A percentile compares a stretch with the other conserved stretches of the same genome.
phyloP scores from a whole-genome alignment of 805 yeast species.

The Jamesozyma jinghongensis region DNA sequence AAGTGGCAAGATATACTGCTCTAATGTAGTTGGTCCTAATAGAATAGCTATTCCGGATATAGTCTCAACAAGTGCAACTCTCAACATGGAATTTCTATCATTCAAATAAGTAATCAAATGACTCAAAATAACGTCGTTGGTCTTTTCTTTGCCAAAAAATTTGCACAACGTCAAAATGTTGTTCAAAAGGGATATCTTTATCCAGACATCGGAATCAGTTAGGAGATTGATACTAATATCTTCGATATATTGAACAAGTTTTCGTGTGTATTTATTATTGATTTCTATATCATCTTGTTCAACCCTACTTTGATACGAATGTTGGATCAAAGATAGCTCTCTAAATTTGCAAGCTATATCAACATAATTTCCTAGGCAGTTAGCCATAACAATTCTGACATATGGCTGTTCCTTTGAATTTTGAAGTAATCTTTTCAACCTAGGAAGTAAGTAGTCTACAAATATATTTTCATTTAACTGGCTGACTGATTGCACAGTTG shows the following conservation, averaged over 20 bases:
- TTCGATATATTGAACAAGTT: conserved; percentile 41
- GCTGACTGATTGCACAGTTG: conserved; percentile 53
- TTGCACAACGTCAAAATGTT: conserved; percentile 71
- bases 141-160: conserved; percentile 76
- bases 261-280: conserved; percentile 16
- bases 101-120: conserved; percentile 88
- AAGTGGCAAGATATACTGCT: conserved; percentile 80
- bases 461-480: conserved; percentile 71
- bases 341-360: conserved; percentile 52
- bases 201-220: conserved; percentile 59
- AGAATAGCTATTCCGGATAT: conserved; percentile 67
- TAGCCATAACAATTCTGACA: conserved; percentile 61
- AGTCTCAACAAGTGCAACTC: conserved; percentile 62
- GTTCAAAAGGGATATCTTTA: conserved; percentile 57
- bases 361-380: conserved; percentile 66
- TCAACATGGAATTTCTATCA: conserved; percentile 58
- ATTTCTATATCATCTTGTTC: conserved; percentile 4
- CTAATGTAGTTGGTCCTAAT: conserved; percentile 73
- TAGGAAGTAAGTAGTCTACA: conserved; percentile 75
- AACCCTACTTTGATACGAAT: conserved; percentile 11
- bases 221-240: conserved; percentile 53
- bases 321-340: conserved; percentile 40
- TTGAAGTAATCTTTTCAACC: conserved; percentile 39
- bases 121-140: conserved; percentile 80
- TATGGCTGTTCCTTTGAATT: conserved; percentile 33